Percentiles rank a stretch among this genome's conserved stretches.
Evolutionary conservation across 1,284 basidiomycete genomes (phyloP).

Genomic region (Leccinum fallax): DNA sequence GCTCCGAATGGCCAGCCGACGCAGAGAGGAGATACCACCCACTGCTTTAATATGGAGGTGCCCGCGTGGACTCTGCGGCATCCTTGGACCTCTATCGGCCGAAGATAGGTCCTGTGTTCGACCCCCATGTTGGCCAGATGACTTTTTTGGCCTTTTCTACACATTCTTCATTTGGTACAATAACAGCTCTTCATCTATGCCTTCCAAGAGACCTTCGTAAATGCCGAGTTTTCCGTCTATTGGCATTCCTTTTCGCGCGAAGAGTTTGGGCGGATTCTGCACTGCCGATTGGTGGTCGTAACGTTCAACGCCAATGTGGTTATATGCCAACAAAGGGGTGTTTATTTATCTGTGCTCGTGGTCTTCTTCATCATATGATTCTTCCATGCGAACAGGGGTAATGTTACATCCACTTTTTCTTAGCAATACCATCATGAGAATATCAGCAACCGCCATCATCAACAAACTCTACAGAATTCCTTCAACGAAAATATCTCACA

Average conservation of each 20-base stretch:
- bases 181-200: not conserved
- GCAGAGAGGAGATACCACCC: not conserved
- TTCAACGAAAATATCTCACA: not conserved
- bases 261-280: not conserved
- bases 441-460: not conserved
- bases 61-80: not conserved
- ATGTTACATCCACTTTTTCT: not conserved
- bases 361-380: not conserved
- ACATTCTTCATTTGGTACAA: not conserved
- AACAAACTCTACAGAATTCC: not conserved
- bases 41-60: conserved; percentile 13
- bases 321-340: no score
- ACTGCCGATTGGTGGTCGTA: not conserved
- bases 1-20: conserved; percentile 12
- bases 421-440: not conserved
- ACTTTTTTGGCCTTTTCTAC: not conserved
- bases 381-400: not conserved
- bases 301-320: no score
- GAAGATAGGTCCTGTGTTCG: not conserved
- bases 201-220: not conserved
- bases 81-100: conserved; percentile 6
- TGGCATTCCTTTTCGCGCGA: not conserved
- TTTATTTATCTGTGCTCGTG: not conserved
- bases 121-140: not conserved
- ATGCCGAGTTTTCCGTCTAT: not conserved